A percentile compares a stretch with the other conserved stretches of the same genome.
Conservation (phyloP, 306 rosid species). For the Cajanus cajan region DNA sequence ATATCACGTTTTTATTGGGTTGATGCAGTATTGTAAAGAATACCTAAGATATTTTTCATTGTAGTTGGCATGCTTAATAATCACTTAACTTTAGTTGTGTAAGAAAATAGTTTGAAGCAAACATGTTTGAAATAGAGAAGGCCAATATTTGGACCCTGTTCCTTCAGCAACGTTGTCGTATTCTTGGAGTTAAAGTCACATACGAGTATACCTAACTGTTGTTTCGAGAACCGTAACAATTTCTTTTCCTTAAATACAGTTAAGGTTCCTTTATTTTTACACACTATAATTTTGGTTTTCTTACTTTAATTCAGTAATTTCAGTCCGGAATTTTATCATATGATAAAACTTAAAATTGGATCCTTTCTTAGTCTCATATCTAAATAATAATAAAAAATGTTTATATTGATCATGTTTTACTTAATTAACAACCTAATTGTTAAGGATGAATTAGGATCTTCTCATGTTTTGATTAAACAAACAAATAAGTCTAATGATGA, state of each 20-base stretch:
- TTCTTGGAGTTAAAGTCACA: constrained; percentile 29
- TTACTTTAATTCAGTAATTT: too few species aligned
- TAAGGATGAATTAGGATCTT: too few species aligned
- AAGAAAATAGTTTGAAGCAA: constrained; percentile 8
- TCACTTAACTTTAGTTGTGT: background rate
- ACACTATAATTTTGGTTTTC: too few species aligned
- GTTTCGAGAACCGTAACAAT: background rate
- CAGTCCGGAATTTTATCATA: too few species aligned
- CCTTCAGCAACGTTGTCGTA: background rate
- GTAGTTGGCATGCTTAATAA: background rate
- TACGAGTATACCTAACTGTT: background rate
- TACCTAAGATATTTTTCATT: background rate
- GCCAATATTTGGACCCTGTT: background rate
- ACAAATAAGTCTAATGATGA: too few species aligned
- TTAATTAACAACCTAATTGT: too few species aligned
- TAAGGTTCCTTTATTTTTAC: background rate
- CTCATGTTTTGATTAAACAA: too few species aligned
- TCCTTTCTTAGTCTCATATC: too few species aligned
- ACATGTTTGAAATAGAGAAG: background rate
- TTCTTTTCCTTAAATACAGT: background rate
- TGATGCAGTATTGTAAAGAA: background rate
- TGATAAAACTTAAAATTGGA: too few species aligned
- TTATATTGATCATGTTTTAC: too few species aligned
- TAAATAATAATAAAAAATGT: too few species aligned
- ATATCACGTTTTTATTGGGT: background rate